Percentiles rank a stretch among this genome's conserved stretches.
Evolutionary conservation across 1,284 basidiomycete species (phyloP).

Genomic region (Austroboletus novae-zelandiae): DNA sequence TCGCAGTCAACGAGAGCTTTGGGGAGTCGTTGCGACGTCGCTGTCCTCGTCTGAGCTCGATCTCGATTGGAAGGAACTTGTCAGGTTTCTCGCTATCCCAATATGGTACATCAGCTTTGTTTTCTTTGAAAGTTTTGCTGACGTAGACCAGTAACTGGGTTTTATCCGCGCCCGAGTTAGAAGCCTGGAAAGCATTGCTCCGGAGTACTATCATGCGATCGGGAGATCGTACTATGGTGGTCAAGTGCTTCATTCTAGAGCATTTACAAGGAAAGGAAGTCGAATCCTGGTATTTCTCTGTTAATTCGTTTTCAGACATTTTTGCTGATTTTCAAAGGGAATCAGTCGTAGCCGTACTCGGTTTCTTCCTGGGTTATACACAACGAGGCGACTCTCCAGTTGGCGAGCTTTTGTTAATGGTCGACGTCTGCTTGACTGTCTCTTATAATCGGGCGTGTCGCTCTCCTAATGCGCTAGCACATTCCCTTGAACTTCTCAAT

Average conservation of each 20-base stretch:
- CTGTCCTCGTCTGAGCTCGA: conserved; percentile 11
- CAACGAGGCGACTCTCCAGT: conserved; percentile 10
- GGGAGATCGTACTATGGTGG: conserved; percentile 17
- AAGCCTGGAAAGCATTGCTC: conserved; percentile 39
- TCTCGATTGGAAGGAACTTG: conserved; percentile 37
- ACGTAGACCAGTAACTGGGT: conserved; percentile 38
- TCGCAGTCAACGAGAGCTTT: conserved; percentile 30
- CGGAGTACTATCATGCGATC: conserved; percentile 24
- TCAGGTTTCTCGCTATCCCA: conserved; percentile 45
- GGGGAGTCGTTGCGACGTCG: conserved; percentile 30
- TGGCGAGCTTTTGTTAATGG: conserved; percentile 12
- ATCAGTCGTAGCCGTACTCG: conserved; percentile 19
- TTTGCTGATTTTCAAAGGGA: conserved; percentile 20
- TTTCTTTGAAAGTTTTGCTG: conserved; percentile 2
- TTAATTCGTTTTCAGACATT: not conserved
- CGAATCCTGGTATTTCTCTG: conserved; percentile 22
- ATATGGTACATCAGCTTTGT: conserved; percentile 37
- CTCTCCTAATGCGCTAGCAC: conserved; percentile 22
- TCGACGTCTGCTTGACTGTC: conserved; percentile 32
- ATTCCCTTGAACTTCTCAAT: conserved; percentile 37
- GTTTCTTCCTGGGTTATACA: conserved; percentile 14
- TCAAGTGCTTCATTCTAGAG: conserved; percentile 22
- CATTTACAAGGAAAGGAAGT: conserved; percentile 20
- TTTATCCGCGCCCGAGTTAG: conserved; percentile 37
- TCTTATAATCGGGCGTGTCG: conserved; percentile 34